phyloP scores from a whole-genome alignment of 129 eudicot genomes.

The Oenanthe sinensis region DNA sequence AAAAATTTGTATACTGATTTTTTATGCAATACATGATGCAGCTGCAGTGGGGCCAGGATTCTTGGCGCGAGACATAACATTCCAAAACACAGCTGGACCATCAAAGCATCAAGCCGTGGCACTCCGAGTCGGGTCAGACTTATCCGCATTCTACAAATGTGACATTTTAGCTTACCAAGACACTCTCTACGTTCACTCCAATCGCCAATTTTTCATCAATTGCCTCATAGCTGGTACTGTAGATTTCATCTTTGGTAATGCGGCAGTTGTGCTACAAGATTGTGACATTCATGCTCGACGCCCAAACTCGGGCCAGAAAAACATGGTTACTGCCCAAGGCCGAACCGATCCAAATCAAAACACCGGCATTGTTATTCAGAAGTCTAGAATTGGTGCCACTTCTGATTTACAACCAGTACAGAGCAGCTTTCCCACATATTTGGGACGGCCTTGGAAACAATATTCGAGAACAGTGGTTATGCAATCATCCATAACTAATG shows the following conservation, averaged over 20 bases:
- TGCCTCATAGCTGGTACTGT: conserved; percentile 69
- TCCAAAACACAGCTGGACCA: conserved; percentile 85
- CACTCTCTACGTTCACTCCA: conserved; percentile 78
- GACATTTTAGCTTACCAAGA: conserved; percentile 77
- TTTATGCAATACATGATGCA: conserved; percentile 27
- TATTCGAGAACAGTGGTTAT: conserved; percentile 20
- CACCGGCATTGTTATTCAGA: conserved; percentile 80
- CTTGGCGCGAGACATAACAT: conserved; percentile 66
- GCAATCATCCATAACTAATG: conserved; percentile 16
- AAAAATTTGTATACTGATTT: too few species aligned
- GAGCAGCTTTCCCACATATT: conserved; percentile 29
- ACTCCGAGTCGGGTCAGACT: conserved; percentile 68
- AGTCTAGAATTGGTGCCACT: conserved; percentile 61
- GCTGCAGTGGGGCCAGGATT: conserved; percentile 68
- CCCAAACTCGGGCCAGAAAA: conserved; percentile 49
- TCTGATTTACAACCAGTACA: conserved; percentile 53
- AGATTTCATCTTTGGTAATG: conserved; percentile 86
- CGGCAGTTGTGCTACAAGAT: conserved; percentile 56
- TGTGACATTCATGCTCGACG: conserved; percentile 88
- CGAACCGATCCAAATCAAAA: conserved; percentile 77
- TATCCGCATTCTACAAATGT: conserved; percentile 71
- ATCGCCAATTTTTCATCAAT: conserved; percentile 67
- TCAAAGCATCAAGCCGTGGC: conserved; percentile 98
- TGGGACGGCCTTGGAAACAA: conserved; percentile 28
- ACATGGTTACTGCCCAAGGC: conserved; percentile 87